phyloP scores from a whole-genome alignment of 179 eudicot species.

The Beta corolliflora region DNA sequence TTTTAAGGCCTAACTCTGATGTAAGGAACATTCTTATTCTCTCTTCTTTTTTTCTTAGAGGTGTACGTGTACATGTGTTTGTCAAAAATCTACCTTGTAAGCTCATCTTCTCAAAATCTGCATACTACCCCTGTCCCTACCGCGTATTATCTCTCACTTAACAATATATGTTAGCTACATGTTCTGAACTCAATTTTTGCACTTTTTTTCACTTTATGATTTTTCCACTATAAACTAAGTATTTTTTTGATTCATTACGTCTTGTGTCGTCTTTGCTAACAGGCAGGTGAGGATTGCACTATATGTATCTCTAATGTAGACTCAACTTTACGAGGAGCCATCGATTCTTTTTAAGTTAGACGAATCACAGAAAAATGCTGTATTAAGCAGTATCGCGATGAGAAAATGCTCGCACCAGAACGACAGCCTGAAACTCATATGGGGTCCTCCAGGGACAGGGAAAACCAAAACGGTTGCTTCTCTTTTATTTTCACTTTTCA shows the following conservation, averaged over 20 bases:
- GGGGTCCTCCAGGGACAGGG: slow-evolving; percentile 92
- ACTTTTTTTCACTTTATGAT: too few relatives aligned
- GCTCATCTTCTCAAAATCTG: too few relatives aligned
- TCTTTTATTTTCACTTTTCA: slow-evolving; percentile 40
- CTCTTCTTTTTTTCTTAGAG: too few relatives aligned
- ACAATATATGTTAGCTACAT: too few relatives aligned
- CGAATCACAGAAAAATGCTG: slow-evolving; percentile 53
- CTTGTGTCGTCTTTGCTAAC: neutral
- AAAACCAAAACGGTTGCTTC: slow-evolving; percentile 67
- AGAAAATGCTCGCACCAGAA: slow-evolving; percentile 43
- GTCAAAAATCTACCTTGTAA: too few relatives aligned
- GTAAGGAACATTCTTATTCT: slow-evolving; percentile 16
- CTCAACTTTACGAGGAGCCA: neutral
- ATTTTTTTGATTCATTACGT: neutral
- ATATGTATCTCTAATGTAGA: slow-evolving; percentile 21
- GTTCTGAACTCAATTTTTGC: too few relatives aligned
- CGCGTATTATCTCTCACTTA: too few relatives aligned
- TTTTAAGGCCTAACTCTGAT: slow-evolving; percentile 5
- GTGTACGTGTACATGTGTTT: too few relatives aligned
- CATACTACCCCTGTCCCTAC: too few relatives aligned
- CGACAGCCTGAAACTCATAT: slow-evolving; percentile 51
- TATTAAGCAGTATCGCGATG: slow-evolving; percentile 45
- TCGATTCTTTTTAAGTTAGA: slow-evolving; percentile 41
- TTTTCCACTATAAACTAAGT: too few relatives aligned
- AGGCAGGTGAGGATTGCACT: slow-evolving; percentile 41